Base-by-base conservation (phyloP, 163 green algal species). In the Scenedesmus sp. region DNA sequence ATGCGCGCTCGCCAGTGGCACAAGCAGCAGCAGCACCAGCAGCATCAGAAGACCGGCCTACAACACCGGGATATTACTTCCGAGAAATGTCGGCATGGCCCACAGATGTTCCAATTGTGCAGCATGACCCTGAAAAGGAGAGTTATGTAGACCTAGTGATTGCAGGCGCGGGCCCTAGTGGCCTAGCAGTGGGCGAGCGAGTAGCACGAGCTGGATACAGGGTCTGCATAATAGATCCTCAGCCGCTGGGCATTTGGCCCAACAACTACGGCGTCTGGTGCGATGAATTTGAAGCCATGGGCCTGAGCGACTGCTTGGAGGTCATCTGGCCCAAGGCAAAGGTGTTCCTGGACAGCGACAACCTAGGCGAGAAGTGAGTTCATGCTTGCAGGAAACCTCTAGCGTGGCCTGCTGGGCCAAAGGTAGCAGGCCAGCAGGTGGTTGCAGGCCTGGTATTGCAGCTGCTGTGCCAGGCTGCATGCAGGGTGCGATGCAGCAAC, bases 181-280 rank as follows among this genome's bases (percentile, higher is more conserved):
- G 97, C 60, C 89, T 99, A 12, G 96, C 96, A 16, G 97, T 98
- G 2, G 97, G 96, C 3, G 93, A 95, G 34, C 94, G 97, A 4
- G 97, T 99, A 2, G 93, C 95, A 34, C 13, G 56, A 56, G 82
- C 91, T 54, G 97, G 97, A 60, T 98, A 96, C 93, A 95, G 92
- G 4, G 97, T 99, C 3, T 96, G 95, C 86, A 93, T 99, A 20
- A 94, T 99, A 5, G 98, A 99, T 90, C 98, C 98, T 2, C 91
- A 95, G 3, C 98, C 98, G 3, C 89, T 97, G 26, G 94, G 92
- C 10, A 91, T 95, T 59, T 99, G 98, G 98, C 96, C 97, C 2
- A 99, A 99, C 93, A 99, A 99, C 91, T 99, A 99, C 91, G 98
- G 98, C 56, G 98, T 99, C 20, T 99, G 98, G 98, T 93, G 98